Percentiles rank a stretch among this genome's conserved stretches.
These are phyloP conservation scores for Colletotrichum truncatum DNA, from an alignment of 2,329 filamentous ascomycete species.

Conservation along the genomic window DNA sequence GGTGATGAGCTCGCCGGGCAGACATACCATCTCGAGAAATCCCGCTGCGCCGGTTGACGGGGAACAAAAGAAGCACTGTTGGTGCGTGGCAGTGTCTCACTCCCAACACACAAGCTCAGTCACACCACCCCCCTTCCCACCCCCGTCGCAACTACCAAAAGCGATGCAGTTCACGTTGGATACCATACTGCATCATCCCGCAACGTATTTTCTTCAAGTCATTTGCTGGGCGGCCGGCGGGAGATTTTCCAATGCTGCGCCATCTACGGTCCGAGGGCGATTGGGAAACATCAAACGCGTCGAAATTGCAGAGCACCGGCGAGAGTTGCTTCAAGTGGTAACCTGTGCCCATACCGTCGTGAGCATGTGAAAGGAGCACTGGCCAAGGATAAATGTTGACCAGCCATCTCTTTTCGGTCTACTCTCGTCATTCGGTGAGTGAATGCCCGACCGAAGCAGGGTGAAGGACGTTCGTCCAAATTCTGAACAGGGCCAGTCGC, in stretches of 20 bases:
- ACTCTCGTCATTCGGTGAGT: slow-evolving; percentile 13
- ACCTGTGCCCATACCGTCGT: neutral
- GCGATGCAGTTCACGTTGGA: neutral
- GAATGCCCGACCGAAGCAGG: neutral
- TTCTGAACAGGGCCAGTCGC: neutral
- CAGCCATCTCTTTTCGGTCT: neutral
- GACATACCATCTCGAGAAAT: neutral
- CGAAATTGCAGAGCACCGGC: slow-evolving; percentile 5
- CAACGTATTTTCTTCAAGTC: neutral
- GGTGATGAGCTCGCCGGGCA: neutral
- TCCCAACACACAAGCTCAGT: slow-evolving; percentile 8
- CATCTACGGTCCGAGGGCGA: neutral
- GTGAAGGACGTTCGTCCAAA: slow-evolving; percentile 24
- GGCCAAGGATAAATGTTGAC: neutral
- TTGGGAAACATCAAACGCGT: slow-evolving; percentile 1
- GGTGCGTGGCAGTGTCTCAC: slow-evolving; percentile 2
- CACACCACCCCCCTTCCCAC: neutral
- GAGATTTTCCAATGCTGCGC: neutral
- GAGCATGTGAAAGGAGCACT: slow-evolving; percentile 23
- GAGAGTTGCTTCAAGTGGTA: neutral
- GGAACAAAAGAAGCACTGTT: neutral
- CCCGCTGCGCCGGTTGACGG: neutral
- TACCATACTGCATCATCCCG: too few relatives aligned
- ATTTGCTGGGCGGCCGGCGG: neutral
- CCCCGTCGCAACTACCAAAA: neutral